Conservation (phyloP, 2,329 filamentous ascomycete species). For the Colletotrichum aenigma region DNA sequence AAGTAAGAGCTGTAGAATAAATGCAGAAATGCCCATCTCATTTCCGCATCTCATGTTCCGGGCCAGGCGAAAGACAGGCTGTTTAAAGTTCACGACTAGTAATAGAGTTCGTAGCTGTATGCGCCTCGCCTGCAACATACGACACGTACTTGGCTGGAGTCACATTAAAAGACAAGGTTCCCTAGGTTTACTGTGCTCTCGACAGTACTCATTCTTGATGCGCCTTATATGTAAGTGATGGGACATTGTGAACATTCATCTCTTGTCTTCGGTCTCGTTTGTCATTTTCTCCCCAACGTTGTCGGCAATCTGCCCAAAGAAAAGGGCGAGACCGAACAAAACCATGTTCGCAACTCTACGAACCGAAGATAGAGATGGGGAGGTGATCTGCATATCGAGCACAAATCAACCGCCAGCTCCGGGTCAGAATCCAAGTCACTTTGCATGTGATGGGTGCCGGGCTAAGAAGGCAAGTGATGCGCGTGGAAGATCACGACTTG, state of each 20-base stretch:
- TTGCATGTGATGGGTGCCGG: background rate
- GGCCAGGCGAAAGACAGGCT: background rate
- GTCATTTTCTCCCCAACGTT: background rate
- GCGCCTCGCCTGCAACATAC: background rate
- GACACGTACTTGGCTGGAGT: background rate
- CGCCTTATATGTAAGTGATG: background rate
- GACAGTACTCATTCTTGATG: background rate
- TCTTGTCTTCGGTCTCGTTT: background rate
- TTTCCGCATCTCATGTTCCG: background rate
- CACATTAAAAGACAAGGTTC: background rate
- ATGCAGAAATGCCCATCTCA: background rate
- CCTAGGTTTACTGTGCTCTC: background rate
- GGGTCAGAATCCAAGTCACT: background rate
- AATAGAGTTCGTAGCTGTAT: background rate
- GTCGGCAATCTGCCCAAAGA: background rate
- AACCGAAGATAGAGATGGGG: background rate
- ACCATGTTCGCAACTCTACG: slow-evolving; percentile 3
- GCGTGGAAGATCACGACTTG: too few species aligned
- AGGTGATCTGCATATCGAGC: background rate
- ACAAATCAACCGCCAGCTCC: background rate
- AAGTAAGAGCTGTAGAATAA: background rate
- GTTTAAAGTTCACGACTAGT: background rate
- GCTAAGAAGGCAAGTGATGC: background rate
- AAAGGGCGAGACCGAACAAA: background rate
- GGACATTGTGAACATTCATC: background rate